Percentiles rank a stretch among this genome's conserved stretches.
Evolutionary conservation across 2,329 filamentous ascomycete species (phyloP).

Genomic region (Neurospora crassa): DNA sequence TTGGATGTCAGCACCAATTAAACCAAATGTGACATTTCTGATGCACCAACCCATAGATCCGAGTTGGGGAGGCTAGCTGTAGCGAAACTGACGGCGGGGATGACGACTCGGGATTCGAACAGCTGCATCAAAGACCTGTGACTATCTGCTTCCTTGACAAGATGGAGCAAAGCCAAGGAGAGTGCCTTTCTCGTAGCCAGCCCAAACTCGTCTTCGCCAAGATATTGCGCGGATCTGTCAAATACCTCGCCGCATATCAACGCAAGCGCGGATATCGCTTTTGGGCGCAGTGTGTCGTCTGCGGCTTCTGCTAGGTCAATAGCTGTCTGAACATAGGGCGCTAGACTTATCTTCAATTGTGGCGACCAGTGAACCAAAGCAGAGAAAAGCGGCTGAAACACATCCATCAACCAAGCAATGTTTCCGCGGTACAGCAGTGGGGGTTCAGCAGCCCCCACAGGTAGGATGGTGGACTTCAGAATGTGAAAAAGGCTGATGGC

Average conservation of each 20-base stretch:
- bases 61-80: conserved; percentile 10
- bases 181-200: conserved; percentile 9
- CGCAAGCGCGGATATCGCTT: conserved; percentile 20
- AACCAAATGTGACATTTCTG: no score
- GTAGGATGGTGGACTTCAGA: conserved; percentile 30
- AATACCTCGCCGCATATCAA: conserved; percentile 17
- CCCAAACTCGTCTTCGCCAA: conserved; percentile 12
- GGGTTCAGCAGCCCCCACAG: conserved; percentile 24
- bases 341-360: conserved; percentile 21
- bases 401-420: conserved; percentile 41
- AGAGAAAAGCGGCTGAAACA: conserved; percentile 32
- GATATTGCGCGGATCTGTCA: conserved; percentile 8
- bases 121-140: conserved; percentile 20
- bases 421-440: conserved; percentile 28
- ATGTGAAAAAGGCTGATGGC: conserved; percentile 34
- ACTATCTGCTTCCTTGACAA: conserved; percentile 14
- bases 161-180: conserved; percentile 17
- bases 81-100: conserved; percentile 3
- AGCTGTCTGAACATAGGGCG: conserved; percentile 27
- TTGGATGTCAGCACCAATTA: background rate
- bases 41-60: conserved; percentile 17
- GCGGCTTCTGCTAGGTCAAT: conserved; percentile 22
- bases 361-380: conserved; percentile 29
- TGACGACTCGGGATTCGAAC: conserved; percentile 17
- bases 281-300: conserved; percentile 15